Base-by-base conservation (phyloP, 345 rosid species). In the Arabis alpina region DNA sequence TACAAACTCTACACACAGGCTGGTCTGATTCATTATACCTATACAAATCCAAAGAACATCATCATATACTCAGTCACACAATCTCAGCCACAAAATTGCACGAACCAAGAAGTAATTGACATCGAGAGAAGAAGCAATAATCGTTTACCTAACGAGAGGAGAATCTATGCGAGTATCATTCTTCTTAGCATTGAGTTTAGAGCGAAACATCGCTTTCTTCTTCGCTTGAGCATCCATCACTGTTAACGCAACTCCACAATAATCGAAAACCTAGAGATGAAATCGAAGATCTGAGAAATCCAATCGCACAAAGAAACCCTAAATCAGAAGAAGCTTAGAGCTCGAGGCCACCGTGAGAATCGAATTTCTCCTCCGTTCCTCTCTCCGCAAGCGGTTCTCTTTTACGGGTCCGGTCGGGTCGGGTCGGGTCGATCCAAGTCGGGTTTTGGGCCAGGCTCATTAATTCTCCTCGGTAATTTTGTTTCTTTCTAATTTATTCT, bases 21-120 rank as follows among this genome's bases (percentile, higher is more conserved):
- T 91, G 98, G 34, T 91, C 98, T 51, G 78, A 80, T 65, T 94
- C 96, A 62, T 88, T 91, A 73, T 91, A 94, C 88, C 98, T 94
- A 76, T 45, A 70, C 50, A 70, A 19, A 11, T 16, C 39, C 51
- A 71, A 48, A 59, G 2, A 57, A 24, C 42, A 60, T 11, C n/a
- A 23, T 36, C 49, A 2, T 39, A 5, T 49, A 13, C 28, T 4
- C 53, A 32, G 27, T 36, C 28, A 14, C 11, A 51, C 28, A 3
- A 25, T 4, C 24, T 3, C 7, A 27, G 13, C 30, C 14, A 64
- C 12, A 36, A 23, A 37, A 1, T 14, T 15, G 54, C 30, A 54
- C 51, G 64, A 28, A 5, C 4, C 34, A 13, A 4, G 30, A 28
- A 16, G 37, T 10, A 48, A 14, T 6, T 19, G 59, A 62, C 5